These are phyloP conservation scores for Nicotiana tabacum DNA, from an alignment of 257 asterid species.

Conservation along the genomic window DNA sequence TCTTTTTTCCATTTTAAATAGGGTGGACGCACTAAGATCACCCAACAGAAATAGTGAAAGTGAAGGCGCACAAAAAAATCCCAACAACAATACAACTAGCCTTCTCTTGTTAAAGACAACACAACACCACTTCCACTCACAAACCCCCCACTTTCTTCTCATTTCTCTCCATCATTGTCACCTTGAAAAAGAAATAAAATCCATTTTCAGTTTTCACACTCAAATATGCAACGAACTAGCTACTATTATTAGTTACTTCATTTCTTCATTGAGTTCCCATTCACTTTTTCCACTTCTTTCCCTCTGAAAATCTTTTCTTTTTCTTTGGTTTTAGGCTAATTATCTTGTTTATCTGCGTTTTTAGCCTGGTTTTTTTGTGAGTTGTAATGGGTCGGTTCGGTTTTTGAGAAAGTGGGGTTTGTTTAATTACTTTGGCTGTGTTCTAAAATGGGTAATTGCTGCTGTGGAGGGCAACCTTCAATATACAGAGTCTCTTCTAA, in stretches of 20 bases:
- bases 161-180: conserved; percentile 29
- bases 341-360: conserved; percentile 1
- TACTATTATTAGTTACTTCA: not conserved
- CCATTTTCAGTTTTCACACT: conserved; percentile 12
- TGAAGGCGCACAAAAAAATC: conserved; percentile 19
- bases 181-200: conserved; percentile 13
- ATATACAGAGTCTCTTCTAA: conserved; percentile 52
- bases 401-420: conserved; percentile 28
- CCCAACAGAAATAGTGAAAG: conserved; percentile 17
- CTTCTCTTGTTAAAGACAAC: not conserved
- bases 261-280: not conserved
- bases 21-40: not conserved
- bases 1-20: not conserved
- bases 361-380: not conserved
- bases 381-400: conserved; percentile 14
- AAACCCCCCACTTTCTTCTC: conserved; percentile 8
- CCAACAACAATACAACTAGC: not conserved
- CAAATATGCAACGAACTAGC: not conserved
- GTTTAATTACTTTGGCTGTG: conserved; percentile 7
- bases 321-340: not conserved
- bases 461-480: conserved; percentile 46
- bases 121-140: conserved; percentile 9
- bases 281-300: conserved; percentile 7
- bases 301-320: not conserved
- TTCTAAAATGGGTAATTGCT: conserved; percentile 67